Evolutionary conservation across 139 green algal genomes (phyloP).

Genomic region (Haematococcus sp.): DNA sequence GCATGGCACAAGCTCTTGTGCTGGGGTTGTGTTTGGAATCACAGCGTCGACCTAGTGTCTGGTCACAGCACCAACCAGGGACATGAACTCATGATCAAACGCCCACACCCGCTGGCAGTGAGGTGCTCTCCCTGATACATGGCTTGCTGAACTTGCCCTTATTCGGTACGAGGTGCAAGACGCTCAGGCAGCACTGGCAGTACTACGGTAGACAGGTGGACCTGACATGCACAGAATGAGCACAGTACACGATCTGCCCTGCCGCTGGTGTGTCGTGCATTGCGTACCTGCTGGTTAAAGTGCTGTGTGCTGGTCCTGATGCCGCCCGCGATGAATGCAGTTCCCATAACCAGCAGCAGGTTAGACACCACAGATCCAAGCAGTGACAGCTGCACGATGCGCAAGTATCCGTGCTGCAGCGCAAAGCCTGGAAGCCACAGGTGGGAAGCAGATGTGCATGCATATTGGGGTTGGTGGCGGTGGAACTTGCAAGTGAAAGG

Average conservation of each 20-base stretch:
- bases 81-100: too few species aligned
- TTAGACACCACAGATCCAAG: slow-evolving; percentile 78
- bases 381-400: slow-evolving; percentile 80
- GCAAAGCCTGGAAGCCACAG: slow-evolving; percentile 27
- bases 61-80: too few species aligned
- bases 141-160: too few species aligned
- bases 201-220: too few species aligned
- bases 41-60: too few species aligned
- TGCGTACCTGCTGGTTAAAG: slow-evolving; percentile 18
- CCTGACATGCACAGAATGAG: too few species aligned
- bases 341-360: slow-evolving; percentile 80
- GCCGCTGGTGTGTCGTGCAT: neutral
- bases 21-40: too few species aligned
- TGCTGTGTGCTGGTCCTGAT: slow-evolving; percentile 21
- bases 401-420: slow-evolving; percentile 36
- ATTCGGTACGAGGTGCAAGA: too few species aligned
- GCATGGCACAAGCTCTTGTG: neutral
- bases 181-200: too few species aligned
- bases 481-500: neutral
- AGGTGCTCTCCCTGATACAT: too few species aligned
- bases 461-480: neutral
- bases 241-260: neutral
- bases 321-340: slow-evolving; percentile 76
- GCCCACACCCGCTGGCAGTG: too few species aligned
- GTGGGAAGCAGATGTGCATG: neutral